These are phyloP conservation scores for Carex cristatella DNA, from an alignment of 176 grass and related monocot genomes.

Conservation along the genomic window DNA sequence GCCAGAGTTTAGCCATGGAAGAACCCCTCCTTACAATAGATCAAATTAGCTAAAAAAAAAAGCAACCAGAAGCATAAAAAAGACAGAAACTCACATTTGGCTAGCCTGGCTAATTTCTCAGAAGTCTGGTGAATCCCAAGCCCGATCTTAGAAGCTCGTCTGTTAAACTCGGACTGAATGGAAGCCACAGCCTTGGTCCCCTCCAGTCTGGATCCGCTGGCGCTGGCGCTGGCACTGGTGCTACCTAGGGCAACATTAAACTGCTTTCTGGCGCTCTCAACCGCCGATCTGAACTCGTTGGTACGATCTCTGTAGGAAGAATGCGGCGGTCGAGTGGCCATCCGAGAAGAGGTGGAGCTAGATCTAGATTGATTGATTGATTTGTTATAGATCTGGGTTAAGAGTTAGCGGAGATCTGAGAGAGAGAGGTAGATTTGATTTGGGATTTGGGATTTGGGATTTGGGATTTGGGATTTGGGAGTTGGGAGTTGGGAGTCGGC, in stretches of 20 bases:
- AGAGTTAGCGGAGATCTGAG: slow-evolving; percentile 14
- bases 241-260: slow-evolving; percentile 12
- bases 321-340: slow-evolving; percentile 55
- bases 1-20: background rate
- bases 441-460: background rate
- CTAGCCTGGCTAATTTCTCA: slow-evolving; percentile 79
- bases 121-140: slow-evolving; percentile 93
- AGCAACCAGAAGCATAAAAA: background rate
- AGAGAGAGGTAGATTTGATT: background rate
- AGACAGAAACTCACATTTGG: slow-evolving; percentile 45
- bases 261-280: slow-evolving; percentile 62
- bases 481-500: background rate
- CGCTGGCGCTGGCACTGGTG: slow-evolving; percentile 7
- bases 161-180: slow-evolving; percentile 77
- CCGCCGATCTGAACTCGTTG: slow-evolving; percentile 68
- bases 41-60: background rate
- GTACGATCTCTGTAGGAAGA: slow-evolving; percentile 89
- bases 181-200: slow-evolving; percentile 29
- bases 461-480: background rate
- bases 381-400: background rate
- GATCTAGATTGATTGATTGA: slow-evolving; percentile 29
- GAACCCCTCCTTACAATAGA: background rate
- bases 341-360: slow-evolving; percentile 32
- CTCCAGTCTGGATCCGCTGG: slow-evolving; percentile 29
- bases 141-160: slow-evolving; percentile 77